Evolutionary conservation across 768 basidiomycete genomes (phyloP), one percentile per base, ranked within the genome.

Genomic region (Amanita inopinata): DNA sequence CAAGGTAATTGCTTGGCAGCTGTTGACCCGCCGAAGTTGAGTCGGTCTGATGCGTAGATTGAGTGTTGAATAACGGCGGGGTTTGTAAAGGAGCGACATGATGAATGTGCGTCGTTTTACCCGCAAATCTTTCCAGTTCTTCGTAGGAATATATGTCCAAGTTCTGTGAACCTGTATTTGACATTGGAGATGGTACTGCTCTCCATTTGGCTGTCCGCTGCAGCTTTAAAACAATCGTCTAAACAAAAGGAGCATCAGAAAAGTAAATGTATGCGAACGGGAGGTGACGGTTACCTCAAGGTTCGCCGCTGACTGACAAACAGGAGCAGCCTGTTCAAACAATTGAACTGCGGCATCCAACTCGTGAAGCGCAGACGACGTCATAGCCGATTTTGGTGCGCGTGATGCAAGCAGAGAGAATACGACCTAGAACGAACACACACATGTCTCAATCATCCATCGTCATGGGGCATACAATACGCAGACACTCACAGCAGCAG

Each of bases 401-500:
- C 64, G 61, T 5, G 70, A 72, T 1, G 71, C 69, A 3, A 79
- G 56, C 38, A 78, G 63, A 46, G 76, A 74, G 69, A 79, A 68
- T 5, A 74, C 67, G 40, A 79, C 67, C 83, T 85, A 51, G 12
- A 22, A 28, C 2, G 30, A 24, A 27, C 5, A 8, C 17, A 3
- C 19, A 24, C 18, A 30, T 22, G 27, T n/a, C n/a, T n/a, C n/a
- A n/a, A n/a, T n/a, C n/a, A n/a, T n/a, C n/a, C n/a, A n/a, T n/a
- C n/a, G n/a, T n/a, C n/a, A n/a, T n/a, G n/a, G n/a, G n/a, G n/a
- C n/a, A n/a, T n/a, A n/a, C n/a, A n/a, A n/a, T n/a, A n/a, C n/a
- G n/a, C n/a, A n/a, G n/a, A 12, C 33, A 60, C 80, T 48, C 52
- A 85, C 83, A 4, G 73, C 72, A 3, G 78, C 78, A 3, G 80